Percentiles rank a stretch among this genome's conserved stretches.
These are phyloP conservation scores for Euphorbia schlechtendalii DNA, from an alignment of 441 rosid species.

Conservation along the genomic window DNA sequence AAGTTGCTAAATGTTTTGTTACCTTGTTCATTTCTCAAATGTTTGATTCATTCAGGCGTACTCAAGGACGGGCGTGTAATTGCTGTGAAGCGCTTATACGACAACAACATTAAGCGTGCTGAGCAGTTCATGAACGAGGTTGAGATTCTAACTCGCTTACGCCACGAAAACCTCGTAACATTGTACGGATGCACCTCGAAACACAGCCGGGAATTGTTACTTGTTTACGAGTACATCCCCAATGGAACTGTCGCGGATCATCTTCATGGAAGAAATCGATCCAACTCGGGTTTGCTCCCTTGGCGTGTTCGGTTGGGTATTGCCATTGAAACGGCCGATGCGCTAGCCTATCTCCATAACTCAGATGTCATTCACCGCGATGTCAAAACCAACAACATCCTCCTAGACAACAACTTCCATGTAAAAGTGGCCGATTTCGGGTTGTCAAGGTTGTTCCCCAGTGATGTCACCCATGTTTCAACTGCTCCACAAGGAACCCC, in stretches of 20 bases:
- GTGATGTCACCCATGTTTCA: conserved; percentile 48
- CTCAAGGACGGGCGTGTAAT: conserved; percentile 52
- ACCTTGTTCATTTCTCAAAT: background rate
- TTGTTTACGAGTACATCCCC: conserved; percentile 56
- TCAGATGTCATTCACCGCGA: conserved; percentile 56
- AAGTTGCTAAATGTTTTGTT: too few species aligned
- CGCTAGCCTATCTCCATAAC: conserved; percentile 43
- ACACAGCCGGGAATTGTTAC: conserved; percentile 46
- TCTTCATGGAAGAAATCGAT: conserved; percentile 35
- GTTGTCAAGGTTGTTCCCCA: conserved; percentile 50
- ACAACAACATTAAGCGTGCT: conserved; percentile 42
- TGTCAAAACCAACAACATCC: conserved; percentile 58
- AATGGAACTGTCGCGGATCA: conserved; percentile 68
- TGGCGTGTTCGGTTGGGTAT: conserved; percentile 53
- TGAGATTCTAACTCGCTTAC: conserved; percentile 41
- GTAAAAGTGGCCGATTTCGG: conserved; percentile 80
- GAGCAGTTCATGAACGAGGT: conserved; percentile 61
- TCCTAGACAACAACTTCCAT: conserved; percentile 37
- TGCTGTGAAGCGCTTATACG: conserved; percentile 55
- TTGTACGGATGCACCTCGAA: conserved; percentile 55
- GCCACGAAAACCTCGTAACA: conserved; percentile 45
- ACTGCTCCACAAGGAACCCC: conserved; percentile 76
- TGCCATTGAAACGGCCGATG: conserved; percentile 53
- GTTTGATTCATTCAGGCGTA: conserved; percentile 32
- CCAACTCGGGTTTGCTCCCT: conserved; percentile 28